Evolutionary conservation across 345 rosid species (phyloP), one percentile per base, ranked within the genome.

Genomic region (Acer yangbiense): DNA sequence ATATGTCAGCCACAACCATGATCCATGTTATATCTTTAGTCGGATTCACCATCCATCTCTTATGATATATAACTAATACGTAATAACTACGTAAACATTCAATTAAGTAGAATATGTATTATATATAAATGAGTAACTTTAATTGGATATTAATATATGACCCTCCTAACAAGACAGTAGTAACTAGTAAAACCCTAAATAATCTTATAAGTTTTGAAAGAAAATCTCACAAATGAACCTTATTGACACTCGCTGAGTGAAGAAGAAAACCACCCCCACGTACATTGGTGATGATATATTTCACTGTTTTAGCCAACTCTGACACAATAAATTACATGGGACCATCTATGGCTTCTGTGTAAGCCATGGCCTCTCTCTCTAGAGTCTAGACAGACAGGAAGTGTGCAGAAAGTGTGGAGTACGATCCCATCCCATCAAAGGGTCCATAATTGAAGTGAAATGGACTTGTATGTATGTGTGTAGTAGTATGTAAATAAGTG

Each of bases 241-340:
- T 43, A 50, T 13, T 50, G 2, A 4, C 14, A 4, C 14, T 50
- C 3, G 55, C 55, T 13, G 55, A 50, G 39, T 35, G 39, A 50
- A 11, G 55, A 50, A 50, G 16, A 50, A 50, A 50, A 50, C 18
- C 55, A 11, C 6, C 39, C 39, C 39, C 7, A 29, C 6, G 39
- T 5, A 35, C 55, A 13, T 13, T 50, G 55, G 17, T 13, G 55
- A 50, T 14, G 55, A 13, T 54, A n/a, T 2, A 11, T 20, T 23
- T 55, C 50, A 55, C 32, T 41, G 66, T 39, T 60, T 18, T 35
- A 5, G 17, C 39, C 14, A 68, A 23, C 1, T 69, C 83, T 83
- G 83, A 77, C 83, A 77, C 52, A 67, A 77, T 77, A 60, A 43
- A 78, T 4, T 35, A 83, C 81, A 75, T 83, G 82, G 81, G 86